Evolutionary conservation across 129 eudicot genomes (phyloP).

Genomic region (Chrysanthemum seticuspe): DNA sequence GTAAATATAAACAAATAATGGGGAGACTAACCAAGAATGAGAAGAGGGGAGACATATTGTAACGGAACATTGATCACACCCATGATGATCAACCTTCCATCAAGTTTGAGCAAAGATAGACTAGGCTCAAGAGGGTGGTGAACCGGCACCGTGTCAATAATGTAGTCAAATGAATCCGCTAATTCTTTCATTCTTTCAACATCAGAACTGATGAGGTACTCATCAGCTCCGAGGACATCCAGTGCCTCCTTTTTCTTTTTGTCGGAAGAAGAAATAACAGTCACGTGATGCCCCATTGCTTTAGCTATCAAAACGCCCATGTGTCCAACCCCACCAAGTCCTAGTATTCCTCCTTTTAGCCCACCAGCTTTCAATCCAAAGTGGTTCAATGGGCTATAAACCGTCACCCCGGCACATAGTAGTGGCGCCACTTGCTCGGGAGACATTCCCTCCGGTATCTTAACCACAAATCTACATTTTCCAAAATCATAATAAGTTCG

Average conservation of each 20-base stretch:
- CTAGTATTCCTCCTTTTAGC: slow-evolving; percentile 77
- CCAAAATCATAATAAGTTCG: neutral
- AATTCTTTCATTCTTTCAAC: slow-evolving; percentile 55
- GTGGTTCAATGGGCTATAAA: slow-evolving; percentile 87
- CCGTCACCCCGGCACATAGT: slow-evolving; percentile 90
- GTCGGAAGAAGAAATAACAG: slow-evolving; percentile 81
- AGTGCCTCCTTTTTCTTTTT: slow-evolving; percentile 75
- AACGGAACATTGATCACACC: slow-evolving; percentile 79
- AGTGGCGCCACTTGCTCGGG: slow-evolving; percentile 92
- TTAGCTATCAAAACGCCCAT: slow-evolving; percentile 93
- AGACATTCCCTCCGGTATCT: slow-evolving; percentile 88
- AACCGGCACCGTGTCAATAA: slow-evolving; percentile 78
- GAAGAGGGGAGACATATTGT: slow-evolving; percentile 70
- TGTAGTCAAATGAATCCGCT: slow-evolving; percentile 75
- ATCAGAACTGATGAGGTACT: slow-evolving; percentile 80
- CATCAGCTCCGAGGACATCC: slow-evolving; percentile 85
- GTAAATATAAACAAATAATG: neutral
- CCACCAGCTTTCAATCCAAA: slow-evolving; percentile 77
- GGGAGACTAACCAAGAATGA: slow-evolving; percentile 68
- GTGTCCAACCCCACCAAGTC: slow-evolving; percentile 99
- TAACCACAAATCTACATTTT: slow-evolving; percentile 68
- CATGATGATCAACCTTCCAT: slow-evolving; percentile 77
- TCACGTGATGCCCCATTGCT: slow-evolving; percentile 94
- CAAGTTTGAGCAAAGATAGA: slow-evolving; percentile 69
- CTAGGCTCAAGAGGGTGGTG: slow-evolving; percentile 83